Percentiles rank a stretch among this genome's conserved stretches.
Evolutionary conservation across 2,329 filamentous ascomycete genomes (phyloP).

Genomic region (Neofusicoccum umdonicola): DNA sequence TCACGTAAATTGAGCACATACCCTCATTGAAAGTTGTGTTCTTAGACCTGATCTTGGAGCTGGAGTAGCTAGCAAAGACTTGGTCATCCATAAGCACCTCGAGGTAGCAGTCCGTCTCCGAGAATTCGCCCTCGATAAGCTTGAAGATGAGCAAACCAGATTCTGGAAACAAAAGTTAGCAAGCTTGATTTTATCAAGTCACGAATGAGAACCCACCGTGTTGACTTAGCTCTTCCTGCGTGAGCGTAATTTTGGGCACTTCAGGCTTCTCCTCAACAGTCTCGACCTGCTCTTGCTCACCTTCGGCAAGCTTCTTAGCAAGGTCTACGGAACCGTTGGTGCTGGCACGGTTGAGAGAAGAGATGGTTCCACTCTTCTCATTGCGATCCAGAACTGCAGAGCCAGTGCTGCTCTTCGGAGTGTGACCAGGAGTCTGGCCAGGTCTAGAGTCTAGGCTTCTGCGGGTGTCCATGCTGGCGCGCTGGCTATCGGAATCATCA

Average conservation of each 20-base stretch:
- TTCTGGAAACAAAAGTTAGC: conserved; percentile 54
- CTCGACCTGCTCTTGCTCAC: conserved; percentile 46
- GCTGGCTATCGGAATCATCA: conserved; percentile 48
- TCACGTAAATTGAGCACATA: conserved; percentile 30
- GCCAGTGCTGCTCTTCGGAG: conserved; percentile 6
- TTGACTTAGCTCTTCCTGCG: conserved; percentile 74
- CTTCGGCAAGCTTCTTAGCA: conserved; percentile 46
- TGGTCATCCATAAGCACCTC: conserved; percentile 94
- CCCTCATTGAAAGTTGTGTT: conserved; percentile 79
- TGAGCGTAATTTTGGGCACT: conserved; percentile 74
- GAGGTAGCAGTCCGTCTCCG: conserved; percentile 71
- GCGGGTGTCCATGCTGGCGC: conserved; percentile 21
- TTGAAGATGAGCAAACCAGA: conserved; percentile 93
- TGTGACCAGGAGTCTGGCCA: conserved; percentile 20
- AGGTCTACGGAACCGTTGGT: conserved; percentile 40
- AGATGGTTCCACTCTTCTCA: conserved; percentile 42
- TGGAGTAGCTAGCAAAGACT: conserved; percentile 84
- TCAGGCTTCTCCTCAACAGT: conserved; percentile 52
- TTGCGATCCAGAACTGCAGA: conserved; percentile 18
- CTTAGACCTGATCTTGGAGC: conserved; percentile 69
- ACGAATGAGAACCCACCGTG: conserved; percentile 57
- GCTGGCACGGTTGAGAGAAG: conserved; percentile 35
- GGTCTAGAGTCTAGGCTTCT: conserved; percentile 15
- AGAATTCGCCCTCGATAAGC: conserved; percentile 83
- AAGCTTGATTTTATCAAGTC: not conserved